Base-by-base conservation (phyloP, 169 alveolate species). In the Amoebophrya sp. region DNA sequence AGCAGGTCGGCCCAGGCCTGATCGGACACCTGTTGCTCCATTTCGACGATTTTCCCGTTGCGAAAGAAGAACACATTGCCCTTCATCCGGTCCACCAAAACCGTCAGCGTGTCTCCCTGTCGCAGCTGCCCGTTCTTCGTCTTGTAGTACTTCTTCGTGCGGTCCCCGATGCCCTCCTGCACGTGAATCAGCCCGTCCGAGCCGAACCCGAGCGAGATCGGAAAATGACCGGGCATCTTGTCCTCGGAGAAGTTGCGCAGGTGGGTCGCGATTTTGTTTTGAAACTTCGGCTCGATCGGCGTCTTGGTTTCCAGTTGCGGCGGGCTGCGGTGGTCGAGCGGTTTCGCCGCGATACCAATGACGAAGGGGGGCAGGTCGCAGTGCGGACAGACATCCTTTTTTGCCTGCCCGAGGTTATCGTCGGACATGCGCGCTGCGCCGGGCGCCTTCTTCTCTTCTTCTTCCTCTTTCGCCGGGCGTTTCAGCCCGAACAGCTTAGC, bases 181-280 rank as follows among this genome's bases (percentile, higher is more conserved):
- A 66, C 83, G 83, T 66, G 83, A 25, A 66, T 66, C 83, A 66
- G 35, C 32, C 83, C 83, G 32, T 66, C 83, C 7, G 83, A 66
- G 7, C 35, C 39, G 18, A 66, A 66, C 39, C 83, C 83, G 10
- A 66, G 12, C 7, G 35, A 12, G 38, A 66, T 3, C 35, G 83
- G 83, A n/a, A 66, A 66, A 25, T 66, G 83, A 1, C 83, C 83
- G 32, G 83, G 83, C 83, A 66, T 66, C 83, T 66, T 66, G 83
- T 25, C 35, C 83, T 66, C 83, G 35, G 29, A 25, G 83, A 66
- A 66, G 18, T n/a, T 25, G 7, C 83, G 83, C 32, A 66, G 83
- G 83, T 3, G 0, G 83, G 1, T 66, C 83, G 83, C 83, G 10
- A 66, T n/a, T 25, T 66, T 66, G 83, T 66, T 7, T 3, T 7